phyloP scores from a whole-genome alignment of 2,329 filamentous ascomycete species.

The Cordyceps cateniannulata region DNA sequence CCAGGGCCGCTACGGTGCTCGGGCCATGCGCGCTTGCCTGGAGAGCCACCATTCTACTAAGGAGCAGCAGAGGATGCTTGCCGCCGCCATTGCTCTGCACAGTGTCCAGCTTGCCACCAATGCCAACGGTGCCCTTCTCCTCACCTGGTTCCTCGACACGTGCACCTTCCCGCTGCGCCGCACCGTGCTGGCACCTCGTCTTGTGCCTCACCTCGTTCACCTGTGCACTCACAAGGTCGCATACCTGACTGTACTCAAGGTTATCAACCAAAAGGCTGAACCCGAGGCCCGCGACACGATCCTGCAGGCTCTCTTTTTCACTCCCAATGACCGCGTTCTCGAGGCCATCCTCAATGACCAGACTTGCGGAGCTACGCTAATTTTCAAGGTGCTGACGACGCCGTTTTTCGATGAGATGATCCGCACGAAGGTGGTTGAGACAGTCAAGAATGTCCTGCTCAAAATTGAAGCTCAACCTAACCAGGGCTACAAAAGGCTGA shows the following conservation, averaged over 20 bases:
- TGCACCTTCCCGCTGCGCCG: conserved; percentile 91
- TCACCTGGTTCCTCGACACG: conserved; percentile 98
- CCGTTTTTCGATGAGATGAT: conserved; percentile 95
- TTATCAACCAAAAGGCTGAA: conserved; percentile 96
- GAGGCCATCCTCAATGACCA: conserved; percentile 90
- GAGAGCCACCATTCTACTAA: conserved; percentile 94
- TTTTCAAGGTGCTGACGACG: conserved; percentile 97
- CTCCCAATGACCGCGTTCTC: conserved; percentile 74
- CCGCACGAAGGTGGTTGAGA: conserved; percentile 81
- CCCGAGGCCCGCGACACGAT: conserved; percentile 86
- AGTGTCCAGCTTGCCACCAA: conserved; percentile 95
- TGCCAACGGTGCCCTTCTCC: conserved; percentile 83
- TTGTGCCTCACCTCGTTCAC: conserved; percentile 89
- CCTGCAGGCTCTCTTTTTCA: conserved; percentile 87
- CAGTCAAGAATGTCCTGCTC: conserved; percentile 80
- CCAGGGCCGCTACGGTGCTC: conserved; percentile 88
- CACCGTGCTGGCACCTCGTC: conserved; percentile 82
- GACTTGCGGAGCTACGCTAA: conserved; percentile 85
- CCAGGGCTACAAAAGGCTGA: conserved; percentile 95
- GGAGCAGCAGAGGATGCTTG: conserved; percentile 91
- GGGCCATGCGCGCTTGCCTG: conserved; percentile 92
- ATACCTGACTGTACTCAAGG: conserved; percentile 93
- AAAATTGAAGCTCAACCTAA: conserved; percentile 88
- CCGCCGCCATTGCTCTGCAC: conserved; percentile 90
- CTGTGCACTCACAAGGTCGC: conserved; percentile 98